phyloP scores from a whole-genome alignment of 306 rosid species.

The Medicago ruthenica region DNA sequence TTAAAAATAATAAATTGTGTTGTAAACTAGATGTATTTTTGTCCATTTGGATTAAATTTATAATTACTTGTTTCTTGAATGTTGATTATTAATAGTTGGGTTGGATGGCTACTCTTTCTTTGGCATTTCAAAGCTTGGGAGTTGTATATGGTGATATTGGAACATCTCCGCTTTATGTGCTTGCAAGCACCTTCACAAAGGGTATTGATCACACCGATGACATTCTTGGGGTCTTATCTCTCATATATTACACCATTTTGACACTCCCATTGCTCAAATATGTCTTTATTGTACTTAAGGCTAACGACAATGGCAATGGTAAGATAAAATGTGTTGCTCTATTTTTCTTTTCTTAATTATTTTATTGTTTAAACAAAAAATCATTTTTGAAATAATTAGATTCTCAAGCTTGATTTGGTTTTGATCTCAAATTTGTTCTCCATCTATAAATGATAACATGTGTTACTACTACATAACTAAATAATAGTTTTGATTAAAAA shows the following conservation, averaged over 20 bases:
- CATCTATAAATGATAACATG: no score
- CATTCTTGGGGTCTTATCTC: conserved; percentile 23
- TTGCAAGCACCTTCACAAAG: neutral
- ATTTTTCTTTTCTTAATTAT: no score
- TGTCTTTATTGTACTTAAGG: neutral
- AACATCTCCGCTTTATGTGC: conserved; percentile 29
- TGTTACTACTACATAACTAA: no score
- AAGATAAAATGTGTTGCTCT: no score
- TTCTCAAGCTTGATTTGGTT: no score
- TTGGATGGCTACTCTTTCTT: neutral
- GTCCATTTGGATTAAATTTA: neutral
- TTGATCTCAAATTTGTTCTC: no score
- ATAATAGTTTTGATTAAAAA: no score
- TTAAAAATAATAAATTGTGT: no score
- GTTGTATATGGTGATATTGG: conserved; percentile 38
- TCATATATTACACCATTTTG: conserved; percentile 22
- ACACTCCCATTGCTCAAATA: neutral
- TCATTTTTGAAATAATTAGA: no score
- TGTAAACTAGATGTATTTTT: no score
- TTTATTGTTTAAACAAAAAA: no score
- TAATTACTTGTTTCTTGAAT: neutral
- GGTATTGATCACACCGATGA: neutral
- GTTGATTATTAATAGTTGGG: neutral
- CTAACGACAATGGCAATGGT: conserved; percentile 37
- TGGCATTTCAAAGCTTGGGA: conserved; percentile 36